Evolutionary conservation across 75 land plant species (phyloP).

Genomic region (Larix kaempferi): DNA sequence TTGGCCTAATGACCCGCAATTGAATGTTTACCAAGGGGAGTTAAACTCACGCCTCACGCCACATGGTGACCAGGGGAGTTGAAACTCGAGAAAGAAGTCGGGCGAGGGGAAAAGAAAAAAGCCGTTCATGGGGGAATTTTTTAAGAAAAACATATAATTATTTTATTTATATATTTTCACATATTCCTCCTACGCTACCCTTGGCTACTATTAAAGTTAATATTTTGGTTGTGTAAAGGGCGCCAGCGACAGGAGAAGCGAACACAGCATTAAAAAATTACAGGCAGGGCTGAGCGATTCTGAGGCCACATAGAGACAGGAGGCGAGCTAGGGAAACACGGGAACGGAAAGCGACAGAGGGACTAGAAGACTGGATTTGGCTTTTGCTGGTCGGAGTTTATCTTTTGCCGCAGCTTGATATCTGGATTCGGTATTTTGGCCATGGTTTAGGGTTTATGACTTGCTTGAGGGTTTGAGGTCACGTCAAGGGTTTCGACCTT

Average conservation of each 20-base stretch:
- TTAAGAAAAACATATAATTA: not conserved
- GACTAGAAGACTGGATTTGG: not conserved
- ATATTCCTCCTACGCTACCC: conserved; percentile 1
- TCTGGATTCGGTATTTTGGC: not conserved
- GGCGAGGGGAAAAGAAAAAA: not conserved
- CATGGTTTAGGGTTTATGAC: conserved; percentile 5
- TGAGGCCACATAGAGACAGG: not conserved
- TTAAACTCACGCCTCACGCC: too few species aligned
- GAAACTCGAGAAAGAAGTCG: too few species aligned
- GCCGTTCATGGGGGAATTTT: not conserved
- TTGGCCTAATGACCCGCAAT: too few species aligned
- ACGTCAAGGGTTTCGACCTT: not conserved
- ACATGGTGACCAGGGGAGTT: too few species aligned
- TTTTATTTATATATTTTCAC: not conserved
- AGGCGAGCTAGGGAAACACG: not conserved
- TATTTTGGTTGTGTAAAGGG: not conserved
- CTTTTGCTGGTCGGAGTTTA: not conserved
- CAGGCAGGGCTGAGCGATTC: not conserved
- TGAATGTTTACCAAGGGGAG: too few species aligned
- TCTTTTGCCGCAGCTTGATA: not conserved
- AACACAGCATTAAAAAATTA: not conserved
- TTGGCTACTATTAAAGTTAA: not conserved
- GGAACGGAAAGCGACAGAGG: not conserved
- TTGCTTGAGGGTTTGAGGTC: not conserved
- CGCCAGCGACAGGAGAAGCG: not conserved